phyloP scores from a whole-genome alignment of 257 asterid genomes.

The Voacanga thouarsii region DNA sequence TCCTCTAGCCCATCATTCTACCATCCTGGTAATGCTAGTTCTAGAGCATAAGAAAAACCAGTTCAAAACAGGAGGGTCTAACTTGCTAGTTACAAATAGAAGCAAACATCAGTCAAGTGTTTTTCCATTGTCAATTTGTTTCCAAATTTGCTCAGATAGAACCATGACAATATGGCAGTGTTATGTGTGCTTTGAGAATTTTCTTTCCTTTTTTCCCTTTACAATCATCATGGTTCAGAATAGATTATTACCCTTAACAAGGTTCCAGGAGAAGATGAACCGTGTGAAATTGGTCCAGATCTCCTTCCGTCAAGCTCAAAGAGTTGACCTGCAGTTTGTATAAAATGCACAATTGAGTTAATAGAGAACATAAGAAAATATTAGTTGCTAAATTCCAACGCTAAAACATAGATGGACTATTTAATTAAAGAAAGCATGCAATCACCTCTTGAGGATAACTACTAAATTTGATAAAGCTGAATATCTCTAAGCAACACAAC shows the following conservation, averaged over 20 bases:
- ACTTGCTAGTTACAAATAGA: not conserved
- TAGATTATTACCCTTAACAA: slow-evolving; percentile 48
- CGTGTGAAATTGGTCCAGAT: slow-evolving; percentile 78
- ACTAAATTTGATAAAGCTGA: too few species aligned
- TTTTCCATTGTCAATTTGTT: not conserved
- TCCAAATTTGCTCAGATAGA: not conserved
- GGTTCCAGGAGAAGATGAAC: slow-evolving; percentile 63
- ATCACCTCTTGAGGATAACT: too few species aligned
- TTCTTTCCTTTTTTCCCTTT: not conserved
- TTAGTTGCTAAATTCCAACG: not conserved
- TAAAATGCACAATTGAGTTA: not conserved
- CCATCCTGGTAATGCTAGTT: not conserved
- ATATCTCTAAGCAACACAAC: too few species aligned
- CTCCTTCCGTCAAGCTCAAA: slow-evolving; percentile 93
- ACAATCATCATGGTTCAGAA: not conserved
- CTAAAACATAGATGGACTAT: not conserved
- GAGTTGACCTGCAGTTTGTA: slow-evolving; percentile 51
- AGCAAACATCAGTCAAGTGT: not conserved
- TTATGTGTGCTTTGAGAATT: not conserved
- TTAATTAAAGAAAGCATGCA: too few species aligned
- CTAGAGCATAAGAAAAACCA: not conserved
- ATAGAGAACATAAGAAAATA: not conserved
- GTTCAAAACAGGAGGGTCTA: not conserved
- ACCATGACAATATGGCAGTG: not conserved
- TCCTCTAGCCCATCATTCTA: not conserved